Evolutionary conservation across 257 asterid species (phyloP), one percentile per base, ranked within the genome.

Genomic region (Craterostigma plantagineum): DNA sequence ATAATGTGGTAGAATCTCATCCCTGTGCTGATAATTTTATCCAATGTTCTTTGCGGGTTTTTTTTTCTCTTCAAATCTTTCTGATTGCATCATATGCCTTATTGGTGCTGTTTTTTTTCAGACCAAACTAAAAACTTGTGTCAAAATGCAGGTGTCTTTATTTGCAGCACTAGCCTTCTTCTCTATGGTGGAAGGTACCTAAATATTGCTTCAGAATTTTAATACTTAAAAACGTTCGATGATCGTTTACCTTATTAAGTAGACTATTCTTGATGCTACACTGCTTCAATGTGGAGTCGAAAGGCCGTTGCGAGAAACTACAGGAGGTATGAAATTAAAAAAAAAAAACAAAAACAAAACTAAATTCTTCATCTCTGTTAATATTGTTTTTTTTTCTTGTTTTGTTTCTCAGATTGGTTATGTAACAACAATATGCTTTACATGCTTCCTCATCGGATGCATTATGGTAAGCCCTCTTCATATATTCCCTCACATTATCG

Each of bases 161-260:
- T 72, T 76, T 76, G 92, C 98, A 16, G 95, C 98, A 41, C 54
- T 87, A 60, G 95, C 95, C 35, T 87, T 87, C 68, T 82, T 57
- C 77, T 87, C 35, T 87, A 87, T 55, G 98, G 98, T 51, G 98
- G 98, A n/a, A 74, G 98, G 98, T 87, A 72, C 10, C n/a, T n/a
- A n/a, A n/a, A n/a, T 23, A 23, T 23, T n/a, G n/a, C 30, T 23
- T 23, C 30, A 23, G 2, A 23, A 23, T 23, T 23, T 23, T 6
- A n/a, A n/a, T 23, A 2, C 2, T 23, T 6, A 23, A 6, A 23
- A 23, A 23, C 6, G 30, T 23, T 23, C 30, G 30, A 23, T 23
- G 30, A 23, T 23, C 30, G 6, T 23, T 23, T 23, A 23, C 30
- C 30, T 23, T 23, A 23, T 51, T 46, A 14, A 51, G 41, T 57